A percentile compares a stretch with the other conserved stretches of the same genome.
phyloP scores from a whole-genome alignment of 208 protist species.

The Leishmania lainsoni region DNA sequence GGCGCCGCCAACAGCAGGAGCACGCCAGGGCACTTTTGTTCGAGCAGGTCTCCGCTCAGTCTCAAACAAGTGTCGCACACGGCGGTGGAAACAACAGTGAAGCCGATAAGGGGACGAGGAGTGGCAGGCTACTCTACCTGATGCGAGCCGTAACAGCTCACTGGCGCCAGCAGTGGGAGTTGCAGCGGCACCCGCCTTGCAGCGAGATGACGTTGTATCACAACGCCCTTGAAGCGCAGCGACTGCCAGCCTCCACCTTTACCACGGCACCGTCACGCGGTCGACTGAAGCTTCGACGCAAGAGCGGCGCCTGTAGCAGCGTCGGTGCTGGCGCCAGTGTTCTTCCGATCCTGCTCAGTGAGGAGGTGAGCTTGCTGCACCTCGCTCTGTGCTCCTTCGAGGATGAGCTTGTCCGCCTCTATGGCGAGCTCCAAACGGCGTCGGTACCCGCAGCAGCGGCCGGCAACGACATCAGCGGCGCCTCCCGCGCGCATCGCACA shows the following conservation, averaged over 20 bases:
- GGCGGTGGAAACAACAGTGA: neutral
- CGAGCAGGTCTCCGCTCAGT: conserved; percentile 30
- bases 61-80: neutral
- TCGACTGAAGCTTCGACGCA: neutral
- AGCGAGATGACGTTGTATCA: conserved; percentile 22
- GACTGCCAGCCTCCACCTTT: conserved; percentile 7
- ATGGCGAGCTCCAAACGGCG: conserved; percentile 29
- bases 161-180: conserved; percentile 41
- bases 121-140: conserved; percentile 16
- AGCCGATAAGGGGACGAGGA: neutral
- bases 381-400: conserved; percentile 71
- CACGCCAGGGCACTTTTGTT: conserved; percentile 27
- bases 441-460: neutral
- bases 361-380: conserved; percentile 81
- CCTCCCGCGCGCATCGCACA: neutral
- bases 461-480: neutral
- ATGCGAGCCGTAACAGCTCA: conserved; percentile 34
- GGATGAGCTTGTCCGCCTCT: conserved; percentile 67
- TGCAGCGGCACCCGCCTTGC: conserved; percentile 39
- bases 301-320: neutral
- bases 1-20: conserved; percentile 28
- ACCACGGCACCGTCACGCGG: neutral
- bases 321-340: conserved; percentile 4
- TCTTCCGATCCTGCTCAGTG: conserved; percentile 56
- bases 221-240: conserved; percentile 36